Evolutionary conservation across 352 stramenopile species (phyloP).

Genomic region (Peronosclerospora sorghi): DNA sequence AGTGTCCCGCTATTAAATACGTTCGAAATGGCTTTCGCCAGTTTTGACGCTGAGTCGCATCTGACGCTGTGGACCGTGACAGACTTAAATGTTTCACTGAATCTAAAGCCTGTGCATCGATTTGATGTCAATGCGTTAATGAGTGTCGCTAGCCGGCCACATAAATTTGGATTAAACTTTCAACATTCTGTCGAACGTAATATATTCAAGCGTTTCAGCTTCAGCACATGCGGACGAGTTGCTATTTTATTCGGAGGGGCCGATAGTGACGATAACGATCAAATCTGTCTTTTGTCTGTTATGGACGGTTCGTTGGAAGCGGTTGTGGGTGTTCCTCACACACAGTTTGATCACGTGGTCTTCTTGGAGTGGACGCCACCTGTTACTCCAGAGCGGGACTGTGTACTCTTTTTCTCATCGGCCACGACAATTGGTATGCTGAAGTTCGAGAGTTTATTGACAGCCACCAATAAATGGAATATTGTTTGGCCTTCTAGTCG

Average conservation of each 20-base stretch:
- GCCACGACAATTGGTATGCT: constrained; percentile 53
- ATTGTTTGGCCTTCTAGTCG: constrained; percentile 54
- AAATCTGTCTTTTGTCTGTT: constrained; percentile 39
- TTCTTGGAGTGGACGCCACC: constrained; percentile 58
- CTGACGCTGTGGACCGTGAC: constrained; percentile 47
- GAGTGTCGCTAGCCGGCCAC: constrained; percentile 6
- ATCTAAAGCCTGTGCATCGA: constrained; percentile 28
- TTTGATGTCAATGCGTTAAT: constrained; percentile 31
- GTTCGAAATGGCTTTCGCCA: constrained; percentile 39
- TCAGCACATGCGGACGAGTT: constrained; percentile 46
- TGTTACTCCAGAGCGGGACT: constrained; percentile 35
- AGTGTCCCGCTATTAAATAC: constrained; percentile 31
- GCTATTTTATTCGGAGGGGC: constrained; percentile 40
- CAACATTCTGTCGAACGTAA: constrained; percentile 21
- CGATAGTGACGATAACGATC: constrained; percentile 12
- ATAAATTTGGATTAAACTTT: constrained; percentile 30
- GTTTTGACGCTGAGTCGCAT: constrained; percentile 25
- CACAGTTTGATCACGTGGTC: constrained; percentile 48
- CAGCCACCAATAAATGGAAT: constrained; percentile 35
- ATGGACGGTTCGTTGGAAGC: constrained; percentile 47
- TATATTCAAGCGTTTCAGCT: constrained; percentile 36
- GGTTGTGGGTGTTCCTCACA: constrained; percentile 35
- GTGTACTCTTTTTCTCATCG: constrained; percentile 54
- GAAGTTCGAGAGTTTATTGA: constrained; percentile 32
- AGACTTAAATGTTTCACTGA: constrained; percentile 39